Conservation (phyloP, 1,284 basidiomycete genomes). For the Boletellus deceptivus region DNA sequence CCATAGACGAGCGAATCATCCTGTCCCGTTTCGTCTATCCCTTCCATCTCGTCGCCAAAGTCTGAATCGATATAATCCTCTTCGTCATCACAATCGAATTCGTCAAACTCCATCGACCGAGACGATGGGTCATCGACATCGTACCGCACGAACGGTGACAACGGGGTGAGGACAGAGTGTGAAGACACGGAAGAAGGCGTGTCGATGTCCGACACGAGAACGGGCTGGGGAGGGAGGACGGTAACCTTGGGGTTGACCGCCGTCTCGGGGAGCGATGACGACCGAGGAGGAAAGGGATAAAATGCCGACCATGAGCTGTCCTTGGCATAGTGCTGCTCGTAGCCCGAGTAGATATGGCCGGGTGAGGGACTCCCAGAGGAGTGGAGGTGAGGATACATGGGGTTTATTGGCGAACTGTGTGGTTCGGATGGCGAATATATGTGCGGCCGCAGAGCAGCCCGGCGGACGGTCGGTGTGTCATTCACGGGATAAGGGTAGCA, state of each 20-base stretch:
- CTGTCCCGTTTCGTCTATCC: slow-evolving; percentile 19
- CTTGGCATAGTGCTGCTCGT: slow-evolving; percentile 25
- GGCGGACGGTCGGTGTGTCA: slow-evolving; percentile 22
- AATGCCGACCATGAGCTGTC: slow-evolving; percentile 24
- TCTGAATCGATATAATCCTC: slow-evolving; percentile 33
- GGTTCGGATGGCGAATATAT: slow-evolving; percentile 33
- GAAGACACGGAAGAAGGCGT: slow-evolving; percentile 34
- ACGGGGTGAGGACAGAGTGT: slow-evolving; percentile 30
- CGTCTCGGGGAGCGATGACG: slow-evolving; percentile 16
- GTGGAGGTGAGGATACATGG: slow-evolving; percentile 30
- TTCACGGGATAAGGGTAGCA: slow-evolving; percentile 29
- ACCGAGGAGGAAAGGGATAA: slow-evolving; percentile 12
- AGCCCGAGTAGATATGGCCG: slow-evolving; percentile 22
- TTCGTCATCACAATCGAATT: slow-evolving; percentile 33
- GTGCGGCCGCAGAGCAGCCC: slow-evolving; percentile 23
- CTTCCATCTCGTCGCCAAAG: slow-evolving; percentile 33
- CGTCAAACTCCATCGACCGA: slow-evolving; percentile 32
- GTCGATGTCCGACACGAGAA: slow-evolving; percentile 27
- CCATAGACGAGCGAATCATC: slow-evolving; percentile 20
- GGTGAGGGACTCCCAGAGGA: slow-evolving; percentile 20
- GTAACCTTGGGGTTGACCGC: slow-evolving; percentile 31
- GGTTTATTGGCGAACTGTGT: slow-evolving; percentile 16
- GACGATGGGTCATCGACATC: slow-evolving; percentile 8
- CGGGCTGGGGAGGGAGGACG: slow-evolving; percentile 23
- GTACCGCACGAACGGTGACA: slow-evolving; percentile 28